Base-by-base conservation (phyloP, 78 protist species). In the Dictyostelium intermedium region DNA sequence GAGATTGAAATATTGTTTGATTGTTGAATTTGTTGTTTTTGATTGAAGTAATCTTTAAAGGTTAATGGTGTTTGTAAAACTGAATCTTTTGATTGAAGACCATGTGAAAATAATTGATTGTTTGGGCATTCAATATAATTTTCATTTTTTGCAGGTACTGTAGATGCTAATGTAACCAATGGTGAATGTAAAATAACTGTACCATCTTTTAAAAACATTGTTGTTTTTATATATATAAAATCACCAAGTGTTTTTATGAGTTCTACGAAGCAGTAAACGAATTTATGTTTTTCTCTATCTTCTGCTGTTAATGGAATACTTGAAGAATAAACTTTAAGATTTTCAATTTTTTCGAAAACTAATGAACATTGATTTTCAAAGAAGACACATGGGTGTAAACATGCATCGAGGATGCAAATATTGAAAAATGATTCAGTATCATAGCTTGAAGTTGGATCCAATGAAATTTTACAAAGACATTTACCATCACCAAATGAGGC, bases 21-120 rank as follows among this genome's bases (percentile, higher is more conserved):
- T n/a, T 63, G 27, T 60, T 60, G 70, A n/a, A 8, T 5, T 63
- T 63, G 73, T 16, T 8, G 7, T 50, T 39, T 30, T 14, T 63
- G 14, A 72, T 27, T 16, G 30, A 5, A 18, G 34, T 72, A 0
- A n/a, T n/a, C n/a, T n/a, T 72, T 27, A 2, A 27, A 5, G 2
- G 3, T 34, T 72, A 34, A 34, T 34, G 37, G 50, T 32, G 43
- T 18, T 32, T 85, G 25, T 11, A 85, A 74, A 34, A 35, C 25
- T 41, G 93, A 53, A 41, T 87, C 86, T 45, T 87, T 87, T 60
- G 86, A 6, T 87, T 79, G 87, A 41, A 84, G 82, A 45, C 43
- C n/a, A 1, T 5, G 30, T 10, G 76, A 35, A 50, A 32, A 87
- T 25, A 78, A 14, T 32, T 87, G 66, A 27, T 87, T 45, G 16